Percentiles rank a stretch among this genome's conserved stretches.
Evolutionary conservation across 495 filamentous ascomycete genomes (phyloP).

Genomic region (Clohesyomyces aquaticus): DNA sequence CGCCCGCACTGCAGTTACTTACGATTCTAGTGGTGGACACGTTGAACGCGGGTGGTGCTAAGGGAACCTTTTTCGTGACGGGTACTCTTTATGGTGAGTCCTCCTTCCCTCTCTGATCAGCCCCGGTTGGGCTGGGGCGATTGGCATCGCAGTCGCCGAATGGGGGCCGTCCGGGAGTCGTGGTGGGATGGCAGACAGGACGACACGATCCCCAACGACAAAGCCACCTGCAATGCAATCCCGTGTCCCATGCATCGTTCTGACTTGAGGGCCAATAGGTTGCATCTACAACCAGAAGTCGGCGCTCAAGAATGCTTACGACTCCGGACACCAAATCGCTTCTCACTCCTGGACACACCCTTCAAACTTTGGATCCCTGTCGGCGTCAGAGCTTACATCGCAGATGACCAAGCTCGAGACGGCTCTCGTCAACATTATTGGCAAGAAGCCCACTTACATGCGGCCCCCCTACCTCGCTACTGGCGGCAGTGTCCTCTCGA

Average conservation of each 20-base stretch:
- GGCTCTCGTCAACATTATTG: conserved; percentile 58
- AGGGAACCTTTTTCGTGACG: conserved; percentile 60
- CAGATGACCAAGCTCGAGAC: conserved; percentile 58
- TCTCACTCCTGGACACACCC: conserved; percentile 58
- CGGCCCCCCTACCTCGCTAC: conserved; percentile 58
- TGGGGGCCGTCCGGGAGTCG: too few relatives aligned
- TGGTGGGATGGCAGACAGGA: too few relatives aligned
- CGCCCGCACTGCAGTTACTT: too few relatives aligned
- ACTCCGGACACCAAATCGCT: conserved; percentile 56
- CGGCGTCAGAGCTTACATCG: conserved; percentile 47
- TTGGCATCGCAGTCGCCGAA: too few relatives aligned
- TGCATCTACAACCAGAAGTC: conserved; percentile 58
- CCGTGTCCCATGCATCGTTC: neutral
- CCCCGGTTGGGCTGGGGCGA: too few relatives aligned
- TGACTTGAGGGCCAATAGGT: conserved; percentile 24
- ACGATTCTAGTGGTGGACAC: conserved; percentile 40
- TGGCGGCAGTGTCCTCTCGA: conserved; percentile 50
- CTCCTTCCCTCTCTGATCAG: too few relatives aligned
- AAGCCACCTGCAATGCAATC: neutral
- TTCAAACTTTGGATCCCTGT: conserved; percentile 50
- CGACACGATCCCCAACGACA: neutral
- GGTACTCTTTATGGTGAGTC: conserved; percentile 61
- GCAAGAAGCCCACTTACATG: conserved; percentile 58
- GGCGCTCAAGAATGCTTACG: conserved; percentile 56
- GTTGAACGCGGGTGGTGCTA: conserved; percentile 44